Evolutionary conservation across 2,329 filamentous ascomycete genomes (phyloP), one percentile per base, ranked within the genome.

Genomic region (Dichotomopilus funicola): DNA sequence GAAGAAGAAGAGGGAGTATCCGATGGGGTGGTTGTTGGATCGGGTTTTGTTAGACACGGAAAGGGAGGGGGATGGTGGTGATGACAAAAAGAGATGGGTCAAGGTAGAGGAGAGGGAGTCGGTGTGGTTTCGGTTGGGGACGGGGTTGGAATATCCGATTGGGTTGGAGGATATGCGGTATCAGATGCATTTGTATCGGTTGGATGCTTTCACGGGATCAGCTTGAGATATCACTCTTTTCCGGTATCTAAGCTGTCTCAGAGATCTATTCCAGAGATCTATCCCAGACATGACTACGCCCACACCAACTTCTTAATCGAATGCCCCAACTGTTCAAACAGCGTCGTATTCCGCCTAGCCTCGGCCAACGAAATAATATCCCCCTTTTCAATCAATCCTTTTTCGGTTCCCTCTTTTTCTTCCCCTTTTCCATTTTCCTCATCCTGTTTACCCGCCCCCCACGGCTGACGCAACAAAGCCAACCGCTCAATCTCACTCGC

Each of bases 241-340:
- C 19, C 19, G 19, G 19, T 27, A 27, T 27, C 19, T 27, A 27
- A 27, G 19, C 19, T 27, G 19, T 27, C 19, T 27, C 19, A 27
- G 19, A 27, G 19, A 27, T 27, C 19, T 27, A 27, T 27, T 27
- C 19, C 19, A 27, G 19, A 27, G 27, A 11, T 38, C 10, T 10
- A 45, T 43, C 50, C 31, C 31, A 38, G 8, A 38, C 13, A 6
- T 19, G 11, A 11, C 49, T 54, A 72, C 31, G 80, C 81, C 94
- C 94, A 97, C 10, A 99, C 91, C 68, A 97, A 73, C 76, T 89
- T 95, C 81, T 96, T 96, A 65, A 97, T 78, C 57, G 87, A 88
- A 75, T 97, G 91, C 1, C 91, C 89, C 66, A 95, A 72, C 68
- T 92, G 86, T 71, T 96, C 92, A 51, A 97, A 70, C 64, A 95